Base-by-base conservation (phyloP, 768 basidiomycete genomes). In the Phaeotremella skinneri region DNA sequence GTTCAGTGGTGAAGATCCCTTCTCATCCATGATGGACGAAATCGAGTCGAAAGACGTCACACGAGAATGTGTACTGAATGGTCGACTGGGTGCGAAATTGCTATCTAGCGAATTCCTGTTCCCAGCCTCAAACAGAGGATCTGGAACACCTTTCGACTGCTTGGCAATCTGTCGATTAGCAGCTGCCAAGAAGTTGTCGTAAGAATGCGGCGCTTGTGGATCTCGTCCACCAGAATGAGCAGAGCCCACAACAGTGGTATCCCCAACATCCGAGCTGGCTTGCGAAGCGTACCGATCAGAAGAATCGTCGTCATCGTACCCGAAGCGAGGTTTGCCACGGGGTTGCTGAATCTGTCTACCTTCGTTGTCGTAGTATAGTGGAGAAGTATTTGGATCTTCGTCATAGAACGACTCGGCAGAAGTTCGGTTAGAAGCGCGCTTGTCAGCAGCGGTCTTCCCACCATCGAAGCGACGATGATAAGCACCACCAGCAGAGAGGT, bases 21-120 rank as follows among this genome's bases (percentile, higher is more conserved):
- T 94, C 67, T 94, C 91, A 62, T 92, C 90, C 29, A 91, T 87
- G 53, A 94, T 91, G 2, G 89, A 87, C 14, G 88, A 85, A 56
- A 94, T 92, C 4, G 90, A 91, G 69, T 94, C 92, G n/a, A 88
- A 85, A 0, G 90, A 92, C 0, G 87, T 86, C 4, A 84, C 82
- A 4, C 91, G 83, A 41, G 88, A 90, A 73, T 91, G 89, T 11
- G 80, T 66, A 52, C 89, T 89, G 76, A 94, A 93, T 0, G 91
- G 90, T 60, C 83, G 82, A 29, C 78, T 80, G 7, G 90, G 90
- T 6, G 84, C 79, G 79, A 67, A 60, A 52, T 66, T 59, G 31
- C 61, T 66, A 62, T 74, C 73, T 42, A 66, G 58, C 31, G 59
- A 62, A 25, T 68, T 58, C 32, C 70, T 51, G 27, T 56, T 62